Base-by-base conservation (phyloP, 208 protist genomes). In the Acanthamoeba sp. region DNA sequence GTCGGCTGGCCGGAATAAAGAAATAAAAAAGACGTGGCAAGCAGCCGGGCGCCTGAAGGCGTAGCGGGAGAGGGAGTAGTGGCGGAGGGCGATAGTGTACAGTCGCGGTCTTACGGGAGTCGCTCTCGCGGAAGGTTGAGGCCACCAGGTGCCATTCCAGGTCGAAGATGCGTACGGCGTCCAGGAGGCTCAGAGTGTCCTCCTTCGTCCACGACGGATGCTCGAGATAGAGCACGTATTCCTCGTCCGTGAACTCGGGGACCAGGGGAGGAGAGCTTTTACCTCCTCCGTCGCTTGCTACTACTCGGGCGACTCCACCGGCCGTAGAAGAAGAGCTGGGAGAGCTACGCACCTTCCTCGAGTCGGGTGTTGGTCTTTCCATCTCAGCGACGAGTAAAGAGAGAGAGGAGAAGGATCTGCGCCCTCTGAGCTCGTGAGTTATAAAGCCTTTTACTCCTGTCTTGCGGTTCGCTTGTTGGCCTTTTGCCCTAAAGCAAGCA, bases 171-270 rank as follows among this genome's bases (percentile, higher is more conserved):
- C 76, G 76, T 9, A 85, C 76, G 22, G 76, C 76, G 42, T 85
- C 76, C 7, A 85, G 76, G 16, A 85, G 76, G 29, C 76, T 85
- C 22, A 85, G 29, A 0, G 76, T 85, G 45, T 85, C 76, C 45
- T 85, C 76, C 20, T 36, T 50, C 27, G 76, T 85, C 76, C 76
- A 85, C 14, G 38, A 57, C 18, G 76, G 76, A 20, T 85, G 40
- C 42, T 85, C 76, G n/a, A 85, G 45, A n/a, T 85, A 85, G 76
- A 85, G 76, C 38, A 57, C 38, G 76, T 85, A 85, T 10, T 85
- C 76, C 42, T 85, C 76, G 45, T 85, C 76, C 0, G 76, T 59
- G 45, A 85, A 85, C 42, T 85, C 76, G 38, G 76, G 76, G 40
- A 38, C 20, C 18, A 42, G 18, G 12, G 52, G 52, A 12, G 52